These are phyloP conservation scores for Brasilioporus rufonigricans DNA, from an alignment of 768 basidiomycete genomes.

Conservation along the genomic window DNA sequence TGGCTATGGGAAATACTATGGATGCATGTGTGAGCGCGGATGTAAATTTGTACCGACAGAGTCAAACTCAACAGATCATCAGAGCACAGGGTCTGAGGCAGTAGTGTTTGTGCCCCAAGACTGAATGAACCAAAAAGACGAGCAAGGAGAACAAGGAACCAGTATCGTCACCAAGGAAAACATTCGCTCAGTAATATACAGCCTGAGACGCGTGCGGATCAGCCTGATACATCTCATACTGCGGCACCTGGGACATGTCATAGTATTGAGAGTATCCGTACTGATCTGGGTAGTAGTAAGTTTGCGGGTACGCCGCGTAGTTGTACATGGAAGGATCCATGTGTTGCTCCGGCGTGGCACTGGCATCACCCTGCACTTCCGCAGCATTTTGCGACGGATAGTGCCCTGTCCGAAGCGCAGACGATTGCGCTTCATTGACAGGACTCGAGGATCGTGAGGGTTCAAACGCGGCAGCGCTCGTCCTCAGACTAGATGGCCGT, in stretches of 20 bases:
- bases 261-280: constrained; percentile 67
- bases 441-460: constrained; percentile 37
- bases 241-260: constrained; percentile 63
- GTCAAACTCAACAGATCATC: constrained; percentile 20
- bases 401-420: constrained; percentile 9
- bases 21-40: constrained; percentile 23
- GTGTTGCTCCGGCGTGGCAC: constrained; percentile 23
- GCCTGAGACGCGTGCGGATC: constrained; percentile 49
- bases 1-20: constrained; percentile 14
- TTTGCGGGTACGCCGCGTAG: constrained; percentile 55
- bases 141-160: not conserved
- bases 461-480: constrained; percentile 50
- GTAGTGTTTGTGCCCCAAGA: constrained; percentile 20
- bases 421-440: constrained; percentile 12
- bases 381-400: constrained; percentile 9
- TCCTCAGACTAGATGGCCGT: constrained; percentile 45
- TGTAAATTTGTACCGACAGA: constrained; percentile 27
- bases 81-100: constrained; percentile 15
- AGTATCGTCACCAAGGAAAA: constrained; percentile 6
- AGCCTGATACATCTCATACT: constrained; percentile 65
- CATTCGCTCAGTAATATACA: constrained; percentile 55
- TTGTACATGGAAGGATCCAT: constrained; percentile 44
- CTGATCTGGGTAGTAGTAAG: constrained; percentile 70
- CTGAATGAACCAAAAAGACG: constrained; percentile 20
- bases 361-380: constrained; percentile 18